Evolutionary conservation across 1,284 basidiomycete genomes (phyloP).

Genomic region (Fomitopsis schrenkii): DNA sequence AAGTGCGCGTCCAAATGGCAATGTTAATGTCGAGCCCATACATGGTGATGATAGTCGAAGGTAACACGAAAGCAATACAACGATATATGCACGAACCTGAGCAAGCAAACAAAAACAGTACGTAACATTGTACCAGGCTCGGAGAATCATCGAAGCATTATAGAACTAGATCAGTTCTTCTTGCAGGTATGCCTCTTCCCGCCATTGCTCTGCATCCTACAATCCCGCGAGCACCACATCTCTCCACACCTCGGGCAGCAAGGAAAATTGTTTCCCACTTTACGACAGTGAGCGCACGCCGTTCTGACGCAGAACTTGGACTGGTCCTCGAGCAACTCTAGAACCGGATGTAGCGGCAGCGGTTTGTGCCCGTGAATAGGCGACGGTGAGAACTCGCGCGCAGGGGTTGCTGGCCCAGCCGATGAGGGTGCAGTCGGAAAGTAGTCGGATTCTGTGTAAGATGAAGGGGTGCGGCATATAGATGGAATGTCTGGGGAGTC

Average conservation of each 20-base stretch:
- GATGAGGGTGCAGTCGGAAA: slow-evolving; percentile 26
- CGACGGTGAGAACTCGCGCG: slow-evolving; percentile 10
- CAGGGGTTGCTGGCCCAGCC: slow-evolving; percentile 20
- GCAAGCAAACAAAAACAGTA: background rate
- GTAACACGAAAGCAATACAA: background rate
- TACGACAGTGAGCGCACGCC: slow-evolving; percentile 55
- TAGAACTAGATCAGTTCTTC: background rate
- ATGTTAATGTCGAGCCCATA: too few relatives aligned
- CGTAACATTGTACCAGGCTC: background rate
- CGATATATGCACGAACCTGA: too few relatives aligned
- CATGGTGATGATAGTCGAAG: background rate
- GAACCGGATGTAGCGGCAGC: slow-evolving; percentile 40
- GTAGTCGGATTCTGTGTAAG: slow-evolving; percentile 25
- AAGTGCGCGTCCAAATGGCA: too few relatives aligned
- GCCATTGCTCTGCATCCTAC: slow-evolving; percentile 46
- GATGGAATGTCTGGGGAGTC: slow-evolving; percentile 23
- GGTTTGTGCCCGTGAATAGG: slow-evolving; percentile 11
- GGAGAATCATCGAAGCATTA: background rate
- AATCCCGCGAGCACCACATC: slow-evolving; percentile 68
- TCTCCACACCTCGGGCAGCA: slow-evolving; percentile 59
- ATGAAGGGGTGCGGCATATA: slow-evolving; percentile 29
- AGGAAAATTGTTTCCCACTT: slow-evolving; percentile 57
- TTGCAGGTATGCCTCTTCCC: slow-evolving; percentile 40
- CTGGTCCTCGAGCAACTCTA: slow-evolving; percentile 48
- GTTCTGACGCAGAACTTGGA: slow-evolving; percentile 46